Evolutionary conservation across 495 filamentous ascomycete genomes (phyloP), one percentile per base, ranked within the genome.

Genomic region (Aspergillus bertholletiae): DNA sequence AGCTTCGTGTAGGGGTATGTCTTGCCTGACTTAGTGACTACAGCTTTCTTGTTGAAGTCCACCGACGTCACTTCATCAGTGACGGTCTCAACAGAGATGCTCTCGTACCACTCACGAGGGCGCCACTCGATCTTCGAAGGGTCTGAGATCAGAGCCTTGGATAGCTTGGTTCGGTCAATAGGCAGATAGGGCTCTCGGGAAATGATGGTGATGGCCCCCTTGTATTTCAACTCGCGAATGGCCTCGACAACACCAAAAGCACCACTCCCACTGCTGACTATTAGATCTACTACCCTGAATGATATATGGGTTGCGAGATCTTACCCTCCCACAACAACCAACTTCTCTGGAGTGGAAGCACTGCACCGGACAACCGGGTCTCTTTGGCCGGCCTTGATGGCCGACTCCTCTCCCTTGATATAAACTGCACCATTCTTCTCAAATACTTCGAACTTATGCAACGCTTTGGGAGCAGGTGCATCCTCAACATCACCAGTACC

Each of bases 101-200:
- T 77, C 55, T 88, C 81, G 71, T 87, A 97, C 85, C 89, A 96
- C 21, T 85, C 85, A 27, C 74, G 68, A 8, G 87, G 80, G 26
- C 92, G 78, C 80, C 83, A 87, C 49, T 86, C 83, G 37, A 96
- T 71, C 73, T 96, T 96, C 17, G 80, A 72, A 1, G 79, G 67
- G 62, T 98, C 93, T n/a, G 89, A 77, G 56, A 97, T 84, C 12
- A 97, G 75, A 1, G 94, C 92, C 71, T 98, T 98, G 52, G 90
- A 96, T 46, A 98, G 83, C 78, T 97, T 97, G 5, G 94, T 89
- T 13, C 94, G 84, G 76, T 98, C 94, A 66, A 96, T 91, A 41
- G 90, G 89, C 20, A 85, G 76, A 66, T 92, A 86, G 2, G 87
- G 85, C 67, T 98, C 94, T 55, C 77, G 83, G n/a, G 88, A 83